Evolutionary conservation across 129 eudicot genomes (phyloP), one percentile per base, ranked within the genome.

Genomic region (Gnaphalium uliginosum): DNA sequence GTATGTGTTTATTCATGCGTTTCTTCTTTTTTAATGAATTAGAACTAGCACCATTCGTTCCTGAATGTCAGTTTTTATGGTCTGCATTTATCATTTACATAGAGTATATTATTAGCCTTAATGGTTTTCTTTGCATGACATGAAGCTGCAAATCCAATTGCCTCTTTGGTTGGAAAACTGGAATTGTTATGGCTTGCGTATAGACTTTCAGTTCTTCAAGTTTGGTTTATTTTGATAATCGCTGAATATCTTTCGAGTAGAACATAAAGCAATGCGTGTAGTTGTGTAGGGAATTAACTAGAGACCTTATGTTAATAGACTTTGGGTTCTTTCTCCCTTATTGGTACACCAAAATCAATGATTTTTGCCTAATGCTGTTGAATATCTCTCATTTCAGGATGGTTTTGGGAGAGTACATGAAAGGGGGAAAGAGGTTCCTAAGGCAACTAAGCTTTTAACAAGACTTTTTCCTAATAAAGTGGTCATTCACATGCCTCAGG

Each of bases 401-500:
- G 85, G 89, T 81, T 84, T 90, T 71, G 98, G 92, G 68, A 89
- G 91, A 72, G 69, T 90, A 68, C 91, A 83, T 84, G 96, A 94
- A 41, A 82, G 83, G 76, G 86, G 88, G 21, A 89, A 88, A 81
- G 98, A 90, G 41, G 82, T 86, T 63, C 82, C 97, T 41, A 89
- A 89, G 81, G 83, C 93, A 17, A 82, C 91, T 58, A 94, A 94
- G 81, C 87, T 78, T 75, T 80, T 94, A 26, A 83, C 91, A 54
- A 85, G 81, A 64, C 96, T 94, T 79, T 89, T 94, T 59, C 97
- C 97, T 3, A 94, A 94, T 65, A 89, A 85, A 94, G 98, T 94
- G 61, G 83, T 87, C 64, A 90, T 94, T 78, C 97, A 94, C 79
- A 53, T 87, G 87, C 98, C 98, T 75, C 96, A 94, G 96, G 98